Evolutionary conservation across 495 filamentous ascomycete genomes (phyloP).

Genomic region (Endocarpon pusillum): DNA sequence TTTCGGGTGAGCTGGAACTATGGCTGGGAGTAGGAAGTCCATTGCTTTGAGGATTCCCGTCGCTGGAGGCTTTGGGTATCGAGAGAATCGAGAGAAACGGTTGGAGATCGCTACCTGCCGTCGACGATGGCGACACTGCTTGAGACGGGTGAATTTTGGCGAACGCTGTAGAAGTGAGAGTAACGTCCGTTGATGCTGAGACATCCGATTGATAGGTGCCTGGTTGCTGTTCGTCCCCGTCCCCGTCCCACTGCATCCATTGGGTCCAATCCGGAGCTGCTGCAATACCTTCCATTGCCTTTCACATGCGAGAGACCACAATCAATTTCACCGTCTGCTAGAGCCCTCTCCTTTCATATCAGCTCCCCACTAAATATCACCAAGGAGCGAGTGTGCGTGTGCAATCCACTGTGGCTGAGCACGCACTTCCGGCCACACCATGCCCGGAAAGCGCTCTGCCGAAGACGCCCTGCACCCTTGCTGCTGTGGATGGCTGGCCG

Average conservation of each 20-base stretch:
- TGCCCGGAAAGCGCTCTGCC: no score
- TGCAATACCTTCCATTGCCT: no score
- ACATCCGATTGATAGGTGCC: slow-evolving; percentile 12
- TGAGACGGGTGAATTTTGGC: slow-evolving; percentile 11
- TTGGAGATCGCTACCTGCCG: background rate
- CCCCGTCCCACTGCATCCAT: slow-evolving; percentile 33
- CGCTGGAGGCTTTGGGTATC: slow-evolving; percentile 4
- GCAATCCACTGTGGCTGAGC: no score
- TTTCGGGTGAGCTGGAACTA: slow-evolving; percentile 19
- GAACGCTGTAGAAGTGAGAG: slow-evolving; percentile 18
- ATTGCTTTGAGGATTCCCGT: slow-evolving; percentile 7
- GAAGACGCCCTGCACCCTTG: no score
- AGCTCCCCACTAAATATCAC: no score
- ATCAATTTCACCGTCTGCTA: no score
- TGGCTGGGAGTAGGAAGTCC: slow-evolving; percentile 1
- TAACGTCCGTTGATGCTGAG: slow-evolving; percentile 12
- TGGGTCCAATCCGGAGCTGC: slow-evolving; percentile 34
- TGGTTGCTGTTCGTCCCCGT: slow-evolving; percentile 17
- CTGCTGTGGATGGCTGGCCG: no score
- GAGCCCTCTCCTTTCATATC: no score
- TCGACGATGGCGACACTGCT: slow-evolving; percentile 7
- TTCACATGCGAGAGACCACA: no score
- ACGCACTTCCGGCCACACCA: no score
- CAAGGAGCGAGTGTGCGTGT: no score
- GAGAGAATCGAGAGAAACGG: slow-evolving; percentile 8